Conservation (phyloP, 2,329 filamentous ascomycete genomes). For the Epichloe coenophiala region DNA sequence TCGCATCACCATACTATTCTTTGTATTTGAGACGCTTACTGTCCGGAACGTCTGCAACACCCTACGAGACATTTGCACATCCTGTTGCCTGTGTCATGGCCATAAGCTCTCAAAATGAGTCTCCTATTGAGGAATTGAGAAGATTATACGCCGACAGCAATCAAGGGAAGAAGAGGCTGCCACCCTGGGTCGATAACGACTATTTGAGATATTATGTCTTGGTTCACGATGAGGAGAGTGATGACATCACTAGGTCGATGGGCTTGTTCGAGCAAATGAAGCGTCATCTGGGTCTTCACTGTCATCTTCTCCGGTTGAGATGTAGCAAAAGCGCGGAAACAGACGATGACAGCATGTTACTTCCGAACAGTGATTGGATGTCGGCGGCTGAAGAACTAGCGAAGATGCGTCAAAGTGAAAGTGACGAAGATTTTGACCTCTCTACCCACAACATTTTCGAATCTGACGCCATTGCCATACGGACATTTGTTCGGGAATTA, state of each 20-base stretch:
- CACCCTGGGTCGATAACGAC: conserved; percentile 78
- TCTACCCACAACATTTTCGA: conserved; percentile 75
- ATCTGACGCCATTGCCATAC: conserved; percentile 78
- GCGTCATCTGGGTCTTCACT: conserved; percentile 90
- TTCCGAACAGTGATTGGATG: conserved; percentile 80
- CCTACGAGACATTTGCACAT: conserved; percentile 88
- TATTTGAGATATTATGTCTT: conserved; percentile 93
- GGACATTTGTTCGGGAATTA: conserved; percentile 84
- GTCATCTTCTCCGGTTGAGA: conserved; percentile 75
- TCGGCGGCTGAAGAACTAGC: conserved; percentile 74
- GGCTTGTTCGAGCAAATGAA: conserved; percentile 97
- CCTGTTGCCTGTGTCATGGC: conserved; percentile 90
- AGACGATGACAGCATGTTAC: conserved; percentile 76
- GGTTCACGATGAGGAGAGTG: conserved; percentile 89
- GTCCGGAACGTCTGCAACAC: conserved; percentile 62
- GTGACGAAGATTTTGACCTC: conserved; percentile 55
- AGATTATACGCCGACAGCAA: conserved; percentile 77
- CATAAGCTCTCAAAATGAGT: conserved; percentile 75
- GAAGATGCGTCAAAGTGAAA: conserved; percentile 54
- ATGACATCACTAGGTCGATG: conserved; percentile 84
- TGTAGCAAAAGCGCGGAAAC: conserved; percentile 76
- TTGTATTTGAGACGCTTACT: conserved; percentile 74
- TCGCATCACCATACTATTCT: conserved; percentile 67
- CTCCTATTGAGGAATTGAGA: conserved; percentile 76
- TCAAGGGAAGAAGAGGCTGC: conserved; percentile 58